These are phyloP conservation scores for Ophiocordyceps camponoti-floridani DNA, from an alignment of 2,329 filamentous ascomycete species.

Conservation along the genomic window DNA sequence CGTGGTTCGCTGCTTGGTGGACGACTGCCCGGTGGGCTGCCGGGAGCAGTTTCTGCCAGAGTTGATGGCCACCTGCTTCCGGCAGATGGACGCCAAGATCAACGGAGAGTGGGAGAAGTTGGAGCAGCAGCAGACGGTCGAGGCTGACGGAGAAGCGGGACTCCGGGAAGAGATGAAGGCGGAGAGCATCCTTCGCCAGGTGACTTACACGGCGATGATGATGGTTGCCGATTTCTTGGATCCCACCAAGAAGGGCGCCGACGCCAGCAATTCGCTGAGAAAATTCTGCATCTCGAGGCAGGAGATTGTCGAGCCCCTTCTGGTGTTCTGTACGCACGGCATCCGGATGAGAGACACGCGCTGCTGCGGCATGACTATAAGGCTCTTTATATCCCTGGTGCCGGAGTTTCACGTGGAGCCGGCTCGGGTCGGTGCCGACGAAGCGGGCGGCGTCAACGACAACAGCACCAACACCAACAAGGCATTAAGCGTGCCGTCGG, in stretches of 20 bases:
- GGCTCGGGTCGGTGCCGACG: constrained; percentile 4
- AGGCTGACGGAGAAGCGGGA: constrained; percentile 52
- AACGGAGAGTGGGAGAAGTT: constrained; percentile 73
- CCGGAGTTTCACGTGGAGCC: constrained; percentile 55
- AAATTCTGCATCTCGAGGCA: constrained; percentile 68
- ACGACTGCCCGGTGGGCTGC: constrained; percentile 71
- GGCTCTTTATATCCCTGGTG: constrained; percentile 72
- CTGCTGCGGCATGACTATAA: constrained; percentile 70
- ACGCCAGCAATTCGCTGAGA: constrained; percentile 43
- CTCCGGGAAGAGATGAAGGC: constrained; percentile 95
- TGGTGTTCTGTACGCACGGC: constrained; percentile 81
- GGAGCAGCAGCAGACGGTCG: constrained; percentile 39
- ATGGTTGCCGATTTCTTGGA: constrained; percentile 84
- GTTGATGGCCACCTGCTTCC: constrained; percentile 64
- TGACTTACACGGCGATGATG: constrained; percentile 82
- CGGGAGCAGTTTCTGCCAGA: constrained; percentile 70
- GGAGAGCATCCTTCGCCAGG: constrained; percentile 82
- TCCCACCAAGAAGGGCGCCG: constrained; percentile 32
- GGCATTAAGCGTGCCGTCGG: constrained; percentile 26
- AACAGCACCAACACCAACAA: constrained; percentile 12
- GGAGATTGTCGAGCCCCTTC: constrained; percentile 66
- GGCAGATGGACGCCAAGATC: constrained; percentile 76
- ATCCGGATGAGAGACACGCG: constrained; percentile 80
- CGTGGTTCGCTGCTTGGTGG: constrained; percentile 72
- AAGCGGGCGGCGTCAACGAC: constrained; percentile 3